Evolutionary conservation across 441 rosid species (phyloP), one percentile per base, ranked within the genome.

Genomic region (Mallotus japonicus): DNA sequence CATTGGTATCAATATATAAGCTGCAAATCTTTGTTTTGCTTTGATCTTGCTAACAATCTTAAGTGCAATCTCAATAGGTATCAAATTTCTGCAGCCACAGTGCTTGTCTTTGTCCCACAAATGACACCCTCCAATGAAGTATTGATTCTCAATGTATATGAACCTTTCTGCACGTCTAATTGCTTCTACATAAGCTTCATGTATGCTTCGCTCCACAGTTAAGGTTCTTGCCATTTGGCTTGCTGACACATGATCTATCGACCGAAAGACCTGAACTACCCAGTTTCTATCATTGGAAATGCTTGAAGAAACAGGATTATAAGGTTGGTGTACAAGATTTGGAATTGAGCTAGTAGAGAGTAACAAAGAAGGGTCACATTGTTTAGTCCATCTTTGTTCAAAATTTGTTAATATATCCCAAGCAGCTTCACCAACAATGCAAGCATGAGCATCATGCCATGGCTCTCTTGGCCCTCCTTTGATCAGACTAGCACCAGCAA

Each of bases 391-490:
- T 62, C 99, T 79, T 79, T 92, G 92, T 79, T 94, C 96, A 12
- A 94, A 92, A 74, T 92, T 94, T 64, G 83, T 69, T 8, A 89
- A 51, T 17, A 90, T 77, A 67, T 94, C 97, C 86, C 85, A 76
- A 71, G 99, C 97, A 2, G 91, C 97, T 72, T 82, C 87, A 7
- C 99, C 97, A 13, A 81, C 69, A 14, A 94, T 70, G 9, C 89
- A 82, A 61, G 89, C 86, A 79, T 92, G 96, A 47, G 81, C 86
- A 50, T 94, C 97, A 32, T 94, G 99, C 99, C 99, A 92, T 1
- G 97, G 99, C 73, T 82, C 93, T 75, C 98, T 85, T 2, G 99
- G 99, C 42, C 99, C 97, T 15, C 99, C 99, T 78, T 60, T 89
- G n/a, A 78, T 85, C 22, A 86, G 83, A 37, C 82, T 83, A 54